Conservation (phyloP, 805 yeast species). For the Nakazawaea laoshanensis region DNA sequence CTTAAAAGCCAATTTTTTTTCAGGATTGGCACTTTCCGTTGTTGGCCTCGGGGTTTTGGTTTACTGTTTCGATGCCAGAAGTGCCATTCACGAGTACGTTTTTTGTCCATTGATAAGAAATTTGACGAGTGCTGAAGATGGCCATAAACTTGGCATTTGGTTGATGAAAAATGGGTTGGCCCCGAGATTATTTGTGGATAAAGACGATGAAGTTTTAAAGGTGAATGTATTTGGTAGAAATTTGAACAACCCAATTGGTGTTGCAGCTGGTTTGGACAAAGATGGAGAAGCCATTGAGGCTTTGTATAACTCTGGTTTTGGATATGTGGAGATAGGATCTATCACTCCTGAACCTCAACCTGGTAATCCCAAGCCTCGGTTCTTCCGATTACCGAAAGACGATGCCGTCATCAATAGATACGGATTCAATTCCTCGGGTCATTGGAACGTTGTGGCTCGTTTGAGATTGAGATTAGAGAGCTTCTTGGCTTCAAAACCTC, state of each 20-base stretch:
- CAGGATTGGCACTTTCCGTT: conserved; percentile 11
- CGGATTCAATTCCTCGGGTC: conserved; percentile 92
- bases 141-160: conserved; percentile 71
- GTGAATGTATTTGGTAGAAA: conserved; percentile 59
- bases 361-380: conserved; percentile 90
- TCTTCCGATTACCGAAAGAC: conserved; percentile 78
- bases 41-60: conserved; percentile 30
- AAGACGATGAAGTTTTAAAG: conserved; percentile 40
- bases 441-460: conserved; percentile 60
- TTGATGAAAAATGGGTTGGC: conserved; percentile 59
- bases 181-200: conserved; percentile 52
- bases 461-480: conserved; percentile 54
- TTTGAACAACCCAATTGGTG: conserved; percentile 73
- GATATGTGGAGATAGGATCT: conserved; percentile 89
- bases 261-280: conserved; percentile 95
- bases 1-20: conserved; percentile 7
- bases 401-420: conserved; percentile 90
- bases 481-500: conserved; percentile 20
- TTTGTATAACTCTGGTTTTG: conserved; percentile 69
- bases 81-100: conserved; percentile 75
- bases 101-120: conserved; percentile 69
- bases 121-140: conserved; percentile 74
- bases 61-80: conserved; percentile 68
- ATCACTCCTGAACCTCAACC: conserved; percentile 90
- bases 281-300: conserved; percentile 88